Conservation (phyloP, 768 basidiomycete genomes). For the Suillus subalutaceus region DNA sequence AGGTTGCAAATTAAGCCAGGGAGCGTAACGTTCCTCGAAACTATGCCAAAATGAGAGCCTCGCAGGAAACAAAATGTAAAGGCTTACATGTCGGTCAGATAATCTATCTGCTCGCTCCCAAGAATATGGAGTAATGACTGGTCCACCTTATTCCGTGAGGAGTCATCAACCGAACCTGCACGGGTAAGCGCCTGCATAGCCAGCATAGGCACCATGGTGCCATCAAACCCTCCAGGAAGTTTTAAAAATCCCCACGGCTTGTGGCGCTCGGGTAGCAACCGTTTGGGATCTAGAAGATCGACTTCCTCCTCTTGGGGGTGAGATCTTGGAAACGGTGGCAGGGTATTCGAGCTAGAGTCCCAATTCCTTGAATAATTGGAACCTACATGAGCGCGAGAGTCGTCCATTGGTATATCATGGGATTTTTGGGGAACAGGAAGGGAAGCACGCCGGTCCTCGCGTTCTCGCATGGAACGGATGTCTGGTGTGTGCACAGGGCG, state of each 20-base stretch:
- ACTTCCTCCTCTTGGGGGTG: slow-evolving; percentile 29
- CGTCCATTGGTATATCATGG: slow-evolving; percentile 24
- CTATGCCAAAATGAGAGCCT: slow-evolving; percentile 23
- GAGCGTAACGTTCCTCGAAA: slow-evolving; percentile 46
- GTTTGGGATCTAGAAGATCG: slow-evolving; percentile 36
- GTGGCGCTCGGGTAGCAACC: slow-evolving; percentile 37
- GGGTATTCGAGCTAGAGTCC: slow-evolving; percentile 20
- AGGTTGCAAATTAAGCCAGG: slow-evolving; percentile 46
- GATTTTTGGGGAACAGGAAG: slow-evolving; percentile 22
- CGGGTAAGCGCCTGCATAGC: slow-evolving; percentile 46
- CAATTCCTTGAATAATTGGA: slow-evolving; percentile 22
- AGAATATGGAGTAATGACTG: slow-evolving; percentile 37
- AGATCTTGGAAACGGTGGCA: slow-evolving; percentile 22
- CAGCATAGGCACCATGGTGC: slow-evolving; percentile 48
- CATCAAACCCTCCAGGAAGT: slow-evolving; percentile 42
- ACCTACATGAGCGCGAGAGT: slow-evolving; percentile 17
- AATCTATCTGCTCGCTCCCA: slow-evolving; percentile 36
- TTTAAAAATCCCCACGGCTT: slow-evolving; percentile 44
- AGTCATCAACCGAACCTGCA: slow-evolving; percentile 26
- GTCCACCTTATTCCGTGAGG: slow-evolving; percentile 25
- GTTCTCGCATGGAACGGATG: slow-evolving; percentile 10
- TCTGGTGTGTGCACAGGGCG: slow-evolving; percentile 22
- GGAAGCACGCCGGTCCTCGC: slow-evolving; percentile 29
- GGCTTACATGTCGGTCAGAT: slow-evolving; percentile 43
- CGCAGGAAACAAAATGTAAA: background rate